These are phyloP conservation scores for Boletus sp. DNA, from an alignment of 768 basidiomycete genomes.

Conservation along the genomic window DNA sequence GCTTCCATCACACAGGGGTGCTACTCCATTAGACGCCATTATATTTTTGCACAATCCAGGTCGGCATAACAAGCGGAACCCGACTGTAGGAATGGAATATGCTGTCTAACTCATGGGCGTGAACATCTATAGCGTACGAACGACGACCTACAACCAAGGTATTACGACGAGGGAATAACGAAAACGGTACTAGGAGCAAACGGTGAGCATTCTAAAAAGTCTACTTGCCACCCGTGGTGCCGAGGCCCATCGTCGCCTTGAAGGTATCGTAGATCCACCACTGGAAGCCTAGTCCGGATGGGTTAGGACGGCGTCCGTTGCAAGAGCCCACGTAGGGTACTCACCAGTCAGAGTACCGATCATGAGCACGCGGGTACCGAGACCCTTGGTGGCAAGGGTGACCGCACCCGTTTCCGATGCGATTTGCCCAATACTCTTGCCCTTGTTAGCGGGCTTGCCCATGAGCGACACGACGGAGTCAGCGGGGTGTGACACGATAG, in stretches of 20 bases:
- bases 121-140: constrained; percentile 6
- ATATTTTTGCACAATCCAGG: neutral
- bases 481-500: constrained; percentile 93
- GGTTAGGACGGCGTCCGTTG: neutral
- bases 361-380: constrained; percentile 84
- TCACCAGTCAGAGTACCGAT: constrained; percentile 56
- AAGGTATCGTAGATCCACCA: constrained; percentile 93
- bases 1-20: too few relatives aligned
- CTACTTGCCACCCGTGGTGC: constrained; percentile 86
- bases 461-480: constrained; percentile 91
- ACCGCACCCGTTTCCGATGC: constrained; percentile 64
- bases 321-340: neutral
- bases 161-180: neutral
- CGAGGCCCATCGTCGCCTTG: constrained; percentile 79
- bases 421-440: constrained; percentile 70
- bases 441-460: constrained; percentile 84
- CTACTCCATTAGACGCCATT: too few relatives aligned
- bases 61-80: neutral
- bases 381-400: constrained; percentile 75
- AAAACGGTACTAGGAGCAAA: neutral
- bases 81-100: neutral
- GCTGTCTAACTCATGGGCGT: neutral
- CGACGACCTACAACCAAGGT: neutral
- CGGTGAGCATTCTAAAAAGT: neutral
- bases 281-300: constrained; percentile 61